These are phyloP conservation scores for Lathyrus oleraceus DNA, from an alignment of 306 rosid genomes.

Conservation along the genomic window DNA sequence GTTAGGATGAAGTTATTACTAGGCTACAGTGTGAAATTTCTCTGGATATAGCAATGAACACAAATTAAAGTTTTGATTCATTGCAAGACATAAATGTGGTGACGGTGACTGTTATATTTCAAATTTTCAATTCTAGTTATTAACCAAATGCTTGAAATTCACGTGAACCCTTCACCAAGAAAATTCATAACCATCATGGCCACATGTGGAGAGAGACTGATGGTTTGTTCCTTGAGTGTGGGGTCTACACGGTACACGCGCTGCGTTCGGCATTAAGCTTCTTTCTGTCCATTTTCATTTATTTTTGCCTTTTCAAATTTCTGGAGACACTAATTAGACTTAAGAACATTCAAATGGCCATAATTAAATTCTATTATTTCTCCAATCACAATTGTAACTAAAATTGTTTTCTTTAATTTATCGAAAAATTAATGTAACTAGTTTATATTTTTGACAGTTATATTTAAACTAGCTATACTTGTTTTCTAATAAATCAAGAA, in stretches of 20 bases:
- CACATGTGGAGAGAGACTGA: not conserved
- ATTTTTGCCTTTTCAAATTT: not conserved
- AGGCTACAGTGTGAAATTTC: slow-evolving; percentile 15
- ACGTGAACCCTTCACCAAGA: slow-evolving; percentile 14
- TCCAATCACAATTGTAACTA: too few species aligned
- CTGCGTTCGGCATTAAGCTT: not conserved
- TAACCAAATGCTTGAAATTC: slow-evolving; percentile 5
- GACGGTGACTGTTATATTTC: not conserved
- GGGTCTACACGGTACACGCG: not conserved
- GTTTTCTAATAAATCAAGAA: too few species aligned
- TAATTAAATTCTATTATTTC: not conserved
- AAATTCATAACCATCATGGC: not conserved
- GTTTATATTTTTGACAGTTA: too few species aligned
- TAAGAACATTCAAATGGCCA: not conserved
- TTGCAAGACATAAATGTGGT: not conserved
- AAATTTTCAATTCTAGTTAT: not conserved
- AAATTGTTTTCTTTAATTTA: too few species aligned
- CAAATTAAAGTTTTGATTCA: not conserved
- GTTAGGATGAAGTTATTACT: not conserved
- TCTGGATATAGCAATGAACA: slow-evolving; percentile 2
- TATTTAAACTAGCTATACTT: too few species aligned
- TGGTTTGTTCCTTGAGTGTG: not conserved
- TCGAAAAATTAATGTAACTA: too few species aligned
- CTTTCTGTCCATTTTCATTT: not conserved
- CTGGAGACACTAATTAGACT: not conserved